A percentile compares a stretch with the other conserved stretches of the same genome.
Evolutionary conservation across 148 eudicot genomes (phyloP).

Genomic region (Hydrangea macrophylla): DNA sequence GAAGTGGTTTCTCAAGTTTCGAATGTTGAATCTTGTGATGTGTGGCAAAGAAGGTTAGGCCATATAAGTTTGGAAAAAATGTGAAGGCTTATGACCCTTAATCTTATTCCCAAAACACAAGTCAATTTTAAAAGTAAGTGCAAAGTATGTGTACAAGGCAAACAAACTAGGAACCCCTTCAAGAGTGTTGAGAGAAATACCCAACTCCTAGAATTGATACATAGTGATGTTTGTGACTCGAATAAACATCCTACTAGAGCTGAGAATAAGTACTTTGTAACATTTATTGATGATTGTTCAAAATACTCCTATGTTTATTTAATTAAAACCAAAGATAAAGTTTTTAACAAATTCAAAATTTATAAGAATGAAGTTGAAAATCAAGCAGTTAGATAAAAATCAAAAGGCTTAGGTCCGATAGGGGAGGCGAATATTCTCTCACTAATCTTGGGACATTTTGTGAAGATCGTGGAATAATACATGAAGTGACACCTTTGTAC

Average conservation of each 20-base stretch:
- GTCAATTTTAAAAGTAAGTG: not conserved
- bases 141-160: not conserved
- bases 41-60: not conserved
- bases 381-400: too few relatives aligned
- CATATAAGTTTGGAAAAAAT: not conserved
- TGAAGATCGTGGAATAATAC: too few relatives aligned
- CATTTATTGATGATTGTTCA: not conserved
- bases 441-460: too few relatives aligned
- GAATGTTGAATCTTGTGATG: not conserved
- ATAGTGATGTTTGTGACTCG: constrained; percentile 2
- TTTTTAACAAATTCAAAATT: too few relatives aligned
- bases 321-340: too few relatives aligned
- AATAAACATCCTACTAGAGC: constrained; percentile 6
- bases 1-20: not conserved
- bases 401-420: too few relatives aligned
- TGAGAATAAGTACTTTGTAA: constrained; percentile 1
- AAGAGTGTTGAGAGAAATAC: not conserved
- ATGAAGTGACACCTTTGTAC: too few relatives aligned
- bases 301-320: too few relatives aligned
- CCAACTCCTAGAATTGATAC: constrained; percentile 1
- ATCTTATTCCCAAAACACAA: not conserved
- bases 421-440: too few relatives aligned
- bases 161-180: not conserved
- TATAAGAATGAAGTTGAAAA: too few relatives aligned
- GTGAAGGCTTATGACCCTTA: not conserved